A percentile compares a stretch with the other conserved stretches of the same genome.
These are phyloP conservation scores for Tagetes erecta DNA, from an alignment of 129 eudicot species.

Conservation along the genomic window DNA sequence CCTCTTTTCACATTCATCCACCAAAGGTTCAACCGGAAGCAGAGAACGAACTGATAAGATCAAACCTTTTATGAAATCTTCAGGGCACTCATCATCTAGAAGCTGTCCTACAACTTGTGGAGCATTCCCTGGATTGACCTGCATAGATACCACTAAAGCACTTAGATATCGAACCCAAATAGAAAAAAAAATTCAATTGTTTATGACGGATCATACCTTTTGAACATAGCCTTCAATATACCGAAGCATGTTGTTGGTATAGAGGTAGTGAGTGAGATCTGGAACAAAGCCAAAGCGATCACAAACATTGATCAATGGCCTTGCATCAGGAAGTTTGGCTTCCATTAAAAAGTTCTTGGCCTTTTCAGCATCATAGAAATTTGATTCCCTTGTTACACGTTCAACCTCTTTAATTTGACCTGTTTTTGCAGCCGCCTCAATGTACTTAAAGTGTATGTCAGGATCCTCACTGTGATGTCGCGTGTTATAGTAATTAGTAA, in stretches of 20 bases:
- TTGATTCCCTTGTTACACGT: constrained; percentile 96
- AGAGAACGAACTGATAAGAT: constrained; percentile 94
- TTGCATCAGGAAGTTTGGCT: constrained; percentile 99
- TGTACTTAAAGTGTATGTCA: constrained; percentile 93
- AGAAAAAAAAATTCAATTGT: neutral
- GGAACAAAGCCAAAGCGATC: constrained; percentile 98
- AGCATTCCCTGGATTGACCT: constrained; percentile 99
- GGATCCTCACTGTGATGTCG: constrained; percentile 82
- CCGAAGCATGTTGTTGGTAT: constrained; percentile 95
- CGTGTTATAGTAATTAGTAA: neutral
- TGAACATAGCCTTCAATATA: constrained; percentile 99
- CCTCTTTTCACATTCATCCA: constrained; percentile 99
- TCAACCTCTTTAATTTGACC: constrained; percentile 99
- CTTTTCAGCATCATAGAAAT: constrained; percentile 93
- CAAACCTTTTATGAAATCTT: constrained; percentile 97
- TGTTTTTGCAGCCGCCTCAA: constrained; percentile 98
- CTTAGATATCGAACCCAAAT: constrained; percentile 10
- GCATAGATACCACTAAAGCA: constrained; percentile 24
- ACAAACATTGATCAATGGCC: constrained; percentile 95
- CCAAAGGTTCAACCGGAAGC: constrained; percentile 99
- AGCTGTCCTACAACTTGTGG: constrained; percentile 99
- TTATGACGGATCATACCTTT: constrained; percentile 54
- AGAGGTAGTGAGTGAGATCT: constrained; percentile 93
- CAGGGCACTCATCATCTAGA: constrained; percentile 97
- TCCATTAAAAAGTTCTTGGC: constrained; percentile 98